Percentiles rank a stretch among this genome's conserved stretches.
Evolutionary conservation across 2,329 filamentous ascomycete genomes (phyloP).

Genomic region (Venturia pyrina): DNA sequence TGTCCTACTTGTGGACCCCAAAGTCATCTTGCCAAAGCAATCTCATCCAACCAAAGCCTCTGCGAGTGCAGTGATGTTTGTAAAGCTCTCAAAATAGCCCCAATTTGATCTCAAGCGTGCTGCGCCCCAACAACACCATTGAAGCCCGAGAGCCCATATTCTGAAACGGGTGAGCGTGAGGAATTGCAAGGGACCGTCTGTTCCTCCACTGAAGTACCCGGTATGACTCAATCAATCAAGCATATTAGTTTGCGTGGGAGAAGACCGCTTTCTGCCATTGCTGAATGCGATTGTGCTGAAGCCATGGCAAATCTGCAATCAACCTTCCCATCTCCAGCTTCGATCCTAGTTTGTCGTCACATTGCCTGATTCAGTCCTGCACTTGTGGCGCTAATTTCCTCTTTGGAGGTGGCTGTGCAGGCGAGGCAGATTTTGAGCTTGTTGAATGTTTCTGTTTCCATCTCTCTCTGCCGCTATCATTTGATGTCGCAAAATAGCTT

Average conservation of each 20-base stretch:
- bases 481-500: not conserved
- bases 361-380: not conserved
- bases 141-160: not conserved
- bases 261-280: not conserved
- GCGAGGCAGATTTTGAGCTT: not conserved
- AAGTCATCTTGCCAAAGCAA: not conserved
- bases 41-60: not conserved
- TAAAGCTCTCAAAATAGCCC: constrained; percentile 1
- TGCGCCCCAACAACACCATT: not conserved
- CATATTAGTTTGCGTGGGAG: not conserved
- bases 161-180: not conserved
- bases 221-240: not conserved
- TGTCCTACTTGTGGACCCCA: not conserved
- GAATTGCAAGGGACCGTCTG: not conserved
- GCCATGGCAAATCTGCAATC: not conserved
- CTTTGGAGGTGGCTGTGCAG: not conserved
- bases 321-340: too few species aligned
- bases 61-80: not conserved
- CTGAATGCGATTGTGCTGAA: not conserved
- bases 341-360: not conserved
- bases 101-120: not conserved
- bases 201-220: not conserved
- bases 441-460: not conserved
- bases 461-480: not conserved
- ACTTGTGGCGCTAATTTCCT: not conserved